Evolutionary conservation across 2,329 filamentous ascomycete species (phyloP).

Genomic region (Curvularia spicifera): DNA sequence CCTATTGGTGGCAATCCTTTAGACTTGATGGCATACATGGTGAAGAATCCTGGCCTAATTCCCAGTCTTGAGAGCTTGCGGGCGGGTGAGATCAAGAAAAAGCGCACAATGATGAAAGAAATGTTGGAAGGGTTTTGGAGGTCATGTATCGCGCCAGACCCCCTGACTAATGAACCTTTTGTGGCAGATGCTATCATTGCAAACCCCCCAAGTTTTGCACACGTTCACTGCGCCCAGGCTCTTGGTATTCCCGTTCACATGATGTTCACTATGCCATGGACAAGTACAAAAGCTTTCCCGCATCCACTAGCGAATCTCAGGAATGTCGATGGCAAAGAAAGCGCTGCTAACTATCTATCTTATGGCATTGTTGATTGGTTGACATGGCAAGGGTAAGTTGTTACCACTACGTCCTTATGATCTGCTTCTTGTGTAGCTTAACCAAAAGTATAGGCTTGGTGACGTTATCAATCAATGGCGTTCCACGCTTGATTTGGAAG

Average conservation of each 20-base stretch:
- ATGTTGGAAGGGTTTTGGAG: conserved; percentile 39
- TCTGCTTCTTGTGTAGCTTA: background rate
- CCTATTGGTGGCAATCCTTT: conserved; percentile 42
- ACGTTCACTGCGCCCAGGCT: conserved; percentile 75
- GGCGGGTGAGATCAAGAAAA: conserved; percentile 43
- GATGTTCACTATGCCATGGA: conserved; percentile 70
- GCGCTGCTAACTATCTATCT: conserved; percentile 52
- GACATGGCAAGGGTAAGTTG: conserved; percentile 54
- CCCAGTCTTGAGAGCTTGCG: conserved; percentile 32
- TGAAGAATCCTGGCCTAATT: conserved; percentile 55
- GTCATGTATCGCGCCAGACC: conserved; percentile 45
- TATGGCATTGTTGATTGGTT: conserved; percentile 57
- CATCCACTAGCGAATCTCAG: conserved; percentile 60
- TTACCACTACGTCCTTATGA: no score
- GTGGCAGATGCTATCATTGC: conserved; percentile 81
- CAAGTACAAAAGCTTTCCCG: conserved; percentile 53
- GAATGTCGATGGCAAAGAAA: conserved; percentile 36
- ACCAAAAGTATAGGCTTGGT: conserved; percentile 40
- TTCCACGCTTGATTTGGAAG: conserved; percentile 51
- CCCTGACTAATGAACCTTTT: conserved; percentile 63
- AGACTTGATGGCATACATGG: conserved; percentile 59
- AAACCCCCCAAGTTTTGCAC: conserved; percentile 77
- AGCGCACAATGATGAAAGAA: conserved; percentile 34
- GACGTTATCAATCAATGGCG: conserved; percentile 56
- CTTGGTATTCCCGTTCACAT: conserved; percentile 75